phyloP scores from a whole-genome alignment of 805 yeast genomes.

The Candida sakaeoensis region DNA sequence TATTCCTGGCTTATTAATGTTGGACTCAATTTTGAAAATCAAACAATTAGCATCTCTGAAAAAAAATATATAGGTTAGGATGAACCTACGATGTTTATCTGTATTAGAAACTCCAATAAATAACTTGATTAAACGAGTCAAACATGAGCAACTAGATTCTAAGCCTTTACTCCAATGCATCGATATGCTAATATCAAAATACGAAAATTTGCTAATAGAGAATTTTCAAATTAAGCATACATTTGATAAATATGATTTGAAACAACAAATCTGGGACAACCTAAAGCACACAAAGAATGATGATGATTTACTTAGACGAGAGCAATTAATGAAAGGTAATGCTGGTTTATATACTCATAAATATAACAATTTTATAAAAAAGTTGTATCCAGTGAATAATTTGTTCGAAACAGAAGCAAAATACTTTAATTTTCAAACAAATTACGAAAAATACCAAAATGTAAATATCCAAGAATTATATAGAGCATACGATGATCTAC shows the following conservation, averaged over 20 bases:
- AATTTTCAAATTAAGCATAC: constrained; percentile 1
- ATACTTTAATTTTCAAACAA: constrained; percentile 7
- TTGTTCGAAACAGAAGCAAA: constrained; percentile 2
- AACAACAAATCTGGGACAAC: constrained; percentile 7
- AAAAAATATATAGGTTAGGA: constrained; percentile 3
- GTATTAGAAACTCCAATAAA: constrained; percentile 1
- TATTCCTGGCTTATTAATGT: constrained; percentile 56
- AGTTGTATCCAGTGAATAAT: constrained; percentile 17
- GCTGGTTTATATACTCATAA: not conserved
- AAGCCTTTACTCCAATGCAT: constrained; percentile 11
- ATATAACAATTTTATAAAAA: constrained; percentile 12
- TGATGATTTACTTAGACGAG: not conserved
- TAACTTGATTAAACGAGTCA: constrained; percentile 3
- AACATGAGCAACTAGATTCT: constrained; percentile 7
- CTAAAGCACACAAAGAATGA: not conserved
- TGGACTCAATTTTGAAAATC: constrained; percentile 37
- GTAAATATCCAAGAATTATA: constrained; percentile 26
- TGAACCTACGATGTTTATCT: constrained; percentile 4
- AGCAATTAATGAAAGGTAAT: not conserved
- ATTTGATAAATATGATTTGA: constrained; percentile 1
- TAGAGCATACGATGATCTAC: constrained; percentile 22
- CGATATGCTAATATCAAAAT: constrained; percentile 12
- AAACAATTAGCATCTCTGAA: constrained; percentile 5
- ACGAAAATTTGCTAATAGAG: constrained; percentile 8
- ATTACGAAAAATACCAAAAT: constrained; percentile 13